Base-by-base conservation (phyloP, 805 yeast species). In the Pichia rugopelliculosa region DNA sequence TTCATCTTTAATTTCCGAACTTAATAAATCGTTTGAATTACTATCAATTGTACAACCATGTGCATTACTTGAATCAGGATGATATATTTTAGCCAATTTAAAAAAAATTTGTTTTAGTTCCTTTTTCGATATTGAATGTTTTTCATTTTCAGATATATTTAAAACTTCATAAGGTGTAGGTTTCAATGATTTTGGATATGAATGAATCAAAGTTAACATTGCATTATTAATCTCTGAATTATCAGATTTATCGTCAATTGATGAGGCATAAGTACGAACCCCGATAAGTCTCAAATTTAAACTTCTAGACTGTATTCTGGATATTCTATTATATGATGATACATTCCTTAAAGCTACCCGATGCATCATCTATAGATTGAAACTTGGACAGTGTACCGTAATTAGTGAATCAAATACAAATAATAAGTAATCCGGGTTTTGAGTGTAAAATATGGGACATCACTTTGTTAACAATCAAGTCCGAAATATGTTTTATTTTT, bases 151-250 rank as follows among this genome's bases (percentile, higher is more conserved):
- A 3, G 61, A 53, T 23, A 78, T 58, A 4, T 75, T 74, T 48
- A 88, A 75, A 4, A 88, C 72, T 30, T 86, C 87, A 56, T 83
- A 82, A 0, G 96, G 95, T 0, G 82, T 66, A 0, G 95, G 89
- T 26, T 69, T 58, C 15, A 33, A 25, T 4, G 67, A 55, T 2
- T 63, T 60, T 3, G 96, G 95, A 50, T 65, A 69, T 15, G 53
- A 37, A 23, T 48, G 52, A 22, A 66, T 46, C 25, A 65, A 45
- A n/a, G 52, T 41, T 22, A 62, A 36, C n/a, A 59, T 37, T 24
- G 59, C 58, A 1, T 56, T 57, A 37, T 46, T 42, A n/a, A 36
- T 8, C 0, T 24, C 18, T 27, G 24, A 13, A 4, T 15, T 10
- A 5, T 30, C 18, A 15, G 34, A 18, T 15, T n/a, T 30, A 30